Conservation (phyloP, 352 stramenopile species). For the Pythium folliculosum region DNA sequence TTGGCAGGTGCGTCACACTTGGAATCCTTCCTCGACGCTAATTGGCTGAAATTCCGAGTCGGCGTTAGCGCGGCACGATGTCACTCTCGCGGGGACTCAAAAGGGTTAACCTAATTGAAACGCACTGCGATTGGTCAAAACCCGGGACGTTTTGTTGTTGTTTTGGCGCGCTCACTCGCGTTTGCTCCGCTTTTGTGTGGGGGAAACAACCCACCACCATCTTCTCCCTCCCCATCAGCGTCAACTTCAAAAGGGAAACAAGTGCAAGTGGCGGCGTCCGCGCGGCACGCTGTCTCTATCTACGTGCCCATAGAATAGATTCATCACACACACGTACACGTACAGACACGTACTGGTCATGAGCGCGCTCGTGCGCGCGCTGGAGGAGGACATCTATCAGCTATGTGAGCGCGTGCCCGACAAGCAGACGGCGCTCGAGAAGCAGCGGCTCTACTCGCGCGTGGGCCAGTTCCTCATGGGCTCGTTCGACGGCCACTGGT, state of each 20-base stretch:
- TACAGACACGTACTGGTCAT: not conserved
- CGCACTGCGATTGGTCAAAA: slow-evolving; percentile 23
- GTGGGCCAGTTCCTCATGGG: slow-evolving; percentile 81
- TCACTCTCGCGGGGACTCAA: not conserved
- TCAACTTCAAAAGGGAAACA: slow-evolving; percentile 25
- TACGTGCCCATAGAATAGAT: not conserved
- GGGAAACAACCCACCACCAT: not conserved
- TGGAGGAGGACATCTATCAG: slow-evolving; percentile 52
- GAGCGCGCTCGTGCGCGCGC: slow-evolving; percentile 39
- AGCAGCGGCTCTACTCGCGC: slow-evolving; percentile 74
- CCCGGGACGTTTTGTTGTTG: not conserved
- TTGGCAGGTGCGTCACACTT: too few species aligned
- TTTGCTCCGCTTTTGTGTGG: not conserved
- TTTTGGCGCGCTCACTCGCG: slow-evolving; percentile 21
- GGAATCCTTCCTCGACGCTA: not conserved
- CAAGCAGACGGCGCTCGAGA: slow-evolving; percentile 42
- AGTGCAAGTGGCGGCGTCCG: not conserved
- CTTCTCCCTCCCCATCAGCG: not conserved
- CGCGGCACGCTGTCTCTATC: not conserved
- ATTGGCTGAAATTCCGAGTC: slow-evolving; percentile 18
- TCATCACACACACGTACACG: not conserved
- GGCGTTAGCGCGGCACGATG: not conserved
- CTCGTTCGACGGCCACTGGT: slow-evolving; percentile 73
- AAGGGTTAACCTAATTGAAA: slow-evolving; percentile 14
- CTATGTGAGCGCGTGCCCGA: slow-evolving; percentile 34